Evolutionary conservation across 352 stramenopile species (phyloP).

Genomic region (Blastocystis sp.): DNA sequence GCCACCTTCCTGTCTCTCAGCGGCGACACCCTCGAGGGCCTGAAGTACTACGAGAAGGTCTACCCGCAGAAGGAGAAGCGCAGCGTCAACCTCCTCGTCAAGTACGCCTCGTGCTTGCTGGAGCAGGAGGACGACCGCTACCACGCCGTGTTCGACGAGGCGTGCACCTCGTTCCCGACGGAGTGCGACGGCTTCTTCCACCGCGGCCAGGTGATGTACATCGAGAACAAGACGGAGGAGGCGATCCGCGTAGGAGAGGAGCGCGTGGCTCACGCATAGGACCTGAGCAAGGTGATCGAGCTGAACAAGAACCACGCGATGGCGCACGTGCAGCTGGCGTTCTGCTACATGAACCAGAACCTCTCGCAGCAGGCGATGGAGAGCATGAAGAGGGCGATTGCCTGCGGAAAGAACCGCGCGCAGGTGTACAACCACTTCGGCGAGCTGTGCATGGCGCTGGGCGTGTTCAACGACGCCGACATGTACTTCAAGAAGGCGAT

Average conservation of each 20-base stretch:
- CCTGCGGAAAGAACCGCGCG: neutral
- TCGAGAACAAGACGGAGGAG: constrained; percentile 17
- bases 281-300: constrained; percentile 18
- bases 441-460: constrained; percentile 44
- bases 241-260: neutral
- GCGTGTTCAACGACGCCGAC: constrained; percentile 32
- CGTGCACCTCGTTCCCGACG: neutral
- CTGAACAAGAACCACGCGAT: constrained; percentile 39
- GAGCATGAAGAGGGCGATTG: constrained; percentile 42
- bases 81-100: constrained; percentile 59
- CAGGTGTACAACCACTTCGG: constrained; percentile 53
- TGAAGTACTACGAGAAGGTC: neutral
- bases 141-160: constrained; percentile 42
- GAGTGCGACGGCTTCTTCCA: constrained; percentile 68
- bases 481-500: constrained; percentile 42
- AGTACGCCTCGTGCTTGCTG: constrained; percentile 52
- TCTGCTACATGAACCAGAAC: constrained; percentile 25
- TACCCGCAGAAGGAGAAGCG: neutral
- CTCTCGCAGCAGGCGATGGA: constrained; percentile 23
- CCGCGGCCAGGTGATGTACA: constrained; percentile 52
- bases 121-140: constrained; percentile 42
- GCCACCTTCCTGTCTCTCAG: constrained; percentile 49
- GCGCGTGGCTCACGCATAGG: neutral
- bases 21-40: neutral
- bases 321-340: constrained; percentile 48